phyloP scores from a whole-genome alignment of 371 early-diverging fungal species.

The Circinella minor region DNA sequence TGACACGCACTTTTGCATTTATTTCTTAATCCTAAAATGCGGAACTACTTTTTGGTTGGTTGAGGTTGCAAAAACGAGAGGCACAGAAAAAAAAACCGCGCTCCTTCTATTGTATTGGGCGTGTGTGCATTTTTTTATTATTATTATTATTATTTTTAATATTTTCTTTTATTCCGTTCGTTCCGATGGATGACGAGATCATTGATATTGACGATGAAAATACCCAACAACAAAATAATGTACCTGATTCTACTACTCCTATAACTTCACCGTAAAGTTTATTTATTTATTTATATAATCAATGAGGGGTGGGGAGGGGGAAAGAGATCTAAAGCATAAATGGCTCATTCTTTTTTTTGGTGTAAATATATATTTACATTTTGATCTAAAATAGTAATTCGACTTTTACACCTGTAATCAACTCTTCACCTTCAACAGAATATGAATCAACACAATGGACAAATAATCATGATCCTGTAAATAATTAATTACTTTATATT shows the following conservation, averaged over 20 bases:
- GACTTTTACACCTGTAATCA: too few relatives aligned
- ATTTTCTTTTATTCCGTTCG: constrained; percentile 1
- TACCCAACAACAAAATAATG: background rate
- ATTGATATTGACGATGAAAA: constrained; percentile 38
- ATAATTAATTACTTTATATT: background rate
- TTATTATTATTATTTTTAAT: background rate
- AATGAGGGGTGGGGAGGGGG: too few relatives aligned
- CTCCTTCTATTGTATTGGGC: too few relatives aligned
- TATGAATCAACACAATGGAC: background rate
- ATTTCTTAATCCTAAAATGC: too few relatives aligned
- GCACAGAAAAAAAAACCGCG: too few relatives aligned
- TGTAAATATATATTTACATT: background rate
- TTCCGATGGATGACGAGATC: constrained; percentile 25
- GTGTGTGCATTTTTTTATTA: background rate
- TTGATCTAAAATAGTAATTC: background rate
- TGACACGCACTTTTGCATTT: too few relatives aligned
- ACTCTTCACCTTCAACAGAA: too few relatives aligned
- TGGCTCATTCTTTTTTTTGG: too few relatives aligned
- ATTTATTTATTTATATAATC: background rate
- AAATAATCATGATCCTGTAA: constrained; percentile 2
- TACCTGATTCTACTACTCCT: background rate
- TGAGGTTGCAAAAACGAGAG: too few relatives aligned
- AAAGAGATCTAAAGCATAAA: too few relatives aligned
- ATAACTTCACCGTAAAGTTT: background rate
- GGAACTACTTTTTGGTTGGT: too few relatives aligned